Base-by-base conservation (phyloP, 2,329 filamentous ascomycete species). In the Cyanodermella asteris region DNA sequence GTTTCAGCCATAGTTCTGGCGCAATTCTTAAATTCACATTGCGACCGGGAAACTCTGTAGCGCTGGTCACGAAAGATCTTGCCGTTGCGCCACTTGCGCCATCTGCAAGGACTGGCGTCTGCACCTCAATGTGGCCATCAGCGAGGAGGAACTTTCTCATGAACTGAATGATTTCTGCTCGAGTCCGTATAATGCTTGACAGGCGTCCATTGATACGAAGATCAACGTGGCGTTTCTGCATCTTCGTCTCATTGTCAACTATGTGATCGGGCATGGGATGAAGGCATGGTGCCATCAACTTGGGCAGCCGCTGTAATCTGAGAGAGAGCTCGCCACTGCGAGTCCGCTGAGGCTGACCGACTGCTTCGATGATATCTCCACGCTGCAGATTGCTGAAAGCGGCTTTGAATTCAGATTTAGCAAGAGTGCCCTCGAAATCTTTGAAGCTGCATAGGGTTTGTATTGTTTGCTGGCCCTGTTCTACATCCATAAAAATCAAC, bases 1-100 rank as follows among this genome's bases (percentile, higher is more conserved):
- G 66, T 54, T 97, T 97, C 20, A 97, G 63, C 72, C 81, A 94
- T 18, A 97, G 55, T 49, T 97, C 87, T 1, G 87, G 87, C 3
- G 87, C 87, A 38, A 97, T 84, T 24, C 87, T 65, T 17, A 97
- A 58, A 13, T 75, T 66, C 18, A 97, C 54, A 27, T 68, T 59
- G 30, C 66, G 71, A 20, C 72, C 62, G 3, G 67, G 57, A 31
- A 91, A 72, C 41, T 82, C 78, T 1, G 73, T 77, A 6, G 80
- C 72, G 22, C 57, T 52, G 0, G 82, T 94, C 35, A 71, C 59
- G 44, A 97, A 97, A 0, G 87, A 78, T 24, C 77, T 70, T 2
- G 87, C 87, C 19, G 72, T 61, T 4, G 87, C 87, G 20, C 87
- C 87, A n/a, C 81, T 75, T 2, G 82, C 81, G 24, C 70, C 64